Evolutionary conservation across 805 yeast species (phyloP), one percentile per base, ranked within the genome.

Genomic region (Ogataea chonburiensis): DNA sequence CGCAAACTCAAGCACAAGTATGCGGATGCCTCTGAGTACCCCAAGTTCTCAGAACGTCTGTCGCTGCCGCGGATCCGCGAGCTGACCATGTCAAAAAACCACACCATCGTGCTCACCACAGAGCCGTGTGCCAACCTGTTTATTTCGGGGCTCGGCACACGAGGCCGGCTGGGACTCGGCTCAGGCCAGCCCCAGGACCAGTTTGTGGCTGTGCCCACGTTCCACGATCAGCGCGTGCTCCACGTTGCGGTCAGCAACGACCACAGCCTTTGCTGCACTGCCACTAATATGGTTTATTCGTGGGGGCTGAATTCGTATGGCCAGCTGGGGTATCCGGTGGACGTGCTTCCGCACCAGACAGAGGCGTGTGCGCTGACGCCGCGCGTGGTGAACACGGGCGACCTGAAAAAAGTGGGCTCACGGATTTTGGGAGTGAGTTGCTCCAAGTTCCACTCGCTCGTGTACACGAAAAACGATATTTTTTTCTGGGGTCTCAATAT

Each of bases 241-340:
- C 51, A 55, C 17, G 61, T 77, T 2, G 75, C 73, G 1, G 55
- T 79, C 1, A 78, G 87, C 34, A 75, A 77, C 47, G 82, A 83
- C 49, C 95, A 86, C 53, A 65, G 86, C 0, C 49, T 87, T 7
- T 81, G 73, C 0, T 47, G 84, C 14, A 72, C 82, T 0, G 50
- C 61, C 0, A 47, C 59, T 11, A 77, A 78, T 24, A 70, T 70
- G n/a, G 63, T 86, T 2, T 82, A 68, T 43, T 60, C 88, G 0
- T 89, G 96, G 95, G 97, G 97, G 0, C 68, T 77, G 42, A 86
- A 86, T 50, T 65, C 69, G 12, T 70, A 58, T 54, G 73, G 72
- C n/a, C 94, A 85, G 53, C 58, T 86, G 15, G 95, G 95, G 0
- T 70, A 68, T 44, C 55, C 58, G 2, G 63, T 66, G 5, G 60